These are phyloP conservation scores for Phytopythium ostracodes DNA, from an alignment of 352 stramenopile species.

Conservation along the genomic window DNA sequence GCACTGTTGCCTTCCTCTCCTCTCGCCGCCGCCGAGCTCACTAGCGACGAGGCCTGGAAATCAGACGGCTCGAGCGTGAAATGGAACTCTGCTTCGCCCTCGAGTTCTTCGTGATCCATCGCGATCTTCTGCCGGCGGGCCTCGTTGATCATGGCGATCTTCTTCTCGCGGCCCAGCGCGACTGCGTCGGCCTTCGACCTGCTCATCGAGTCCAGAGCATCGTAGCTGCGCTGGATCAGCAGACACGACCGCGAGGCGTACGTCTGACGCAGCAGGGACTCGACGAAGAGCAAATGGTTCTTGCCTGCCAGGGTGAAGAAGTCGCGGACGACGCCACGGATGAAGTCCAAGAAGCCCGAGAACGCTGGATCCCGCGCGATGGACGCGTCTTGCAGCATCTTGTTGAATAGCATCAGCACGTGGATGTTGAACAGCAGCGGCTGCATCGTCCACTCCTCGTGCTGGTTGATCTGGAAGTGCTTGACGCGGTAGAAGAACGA, in stretches of 20 bases:
- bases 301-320: slow-evolving; percentile 78
- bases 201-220: slow-evolving; percentile 55
- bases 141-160: slow-evolving; percentile 57
- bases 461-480: slow-evolving; percentile 70
- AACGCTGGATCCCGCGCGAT: slow-evolving; percentile 60
- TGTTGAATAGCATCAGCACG: slow-evolving; percentile 75
- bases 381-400: slow-evolving; percentile 75
- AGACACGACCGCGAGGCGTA: slow-evolving; percentile 66
- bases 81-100: slow-evolving; percentile 78
- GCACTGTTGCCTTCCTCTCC: background rate
- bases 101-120: slow-evolving; percentile 69
- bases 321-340: slow-evolving; percentile 66
- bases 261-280: slow-evolving; percentile 63
- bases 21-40: slow-evolving; percentile 9
- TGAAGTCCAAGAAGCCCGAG: slow-evolving; percentile 74
- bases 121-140: slow-evolving; percentile 63
- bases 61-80: slow-evolving; percentile 59
- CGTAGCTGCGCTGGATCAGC: slow-evolving; percentile 74
- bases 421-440: slow-evolving; percentile 86
- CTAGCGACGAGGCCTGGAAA: slow-evolving; percentile 53
- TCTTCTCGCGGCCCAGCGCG: slow-evolving; percentile 52
- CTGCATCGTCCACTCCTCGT: slow-evolving; percentile 80
- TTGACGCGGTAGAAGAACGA: slow-evolving; percentile 85
- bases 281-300: slow-evolving; percentile 80
- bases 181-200: slow-evolving; percentile 61